Evolutionary conservation across 164 flowering plant species (phyloP), one percentile per base, ranked within the genome.

Genomic region (Liriodendron chinense): DNA sequence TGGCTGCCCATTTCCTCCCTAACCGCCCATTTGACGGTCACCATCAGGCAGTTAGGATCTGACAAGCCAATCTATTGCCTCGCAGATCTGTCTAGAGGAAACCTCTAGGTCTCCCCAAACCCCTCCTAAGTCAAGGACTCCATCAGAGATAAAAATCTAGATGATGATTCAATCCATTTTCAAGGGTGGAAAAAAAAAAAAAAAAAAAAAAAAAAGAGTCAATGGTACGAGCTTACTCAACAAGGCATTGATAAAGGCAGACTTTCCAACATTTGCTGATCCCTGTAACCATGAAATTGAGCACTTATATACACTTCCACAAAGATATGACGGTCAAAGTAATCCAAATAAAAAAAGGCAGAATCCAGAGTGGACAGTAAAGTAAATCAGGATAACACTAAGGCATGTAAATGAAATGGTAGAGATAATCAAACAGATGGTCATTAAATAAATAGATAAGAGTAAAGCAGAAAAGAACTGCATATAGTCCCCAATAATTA

Each of bases 241-340:
- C 72, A 94, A 69, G 78, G 97, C 97, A 86, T 86, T 93, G 81
- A 93, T 92, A 75, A 94, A 94, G 72, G 98, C 98, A 50, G 98
- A 94, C 82, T 94, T 94, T 66, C 98, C 98, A 81, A 94, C 98
- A 87, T 94, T 93, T 26, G 98, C 98, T 47, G 97, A 83, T 5
- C 98, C 98, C 98, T 94, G 26, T 64, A 77, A 72, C 8, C 71
- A 72, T 49, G 22, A 80, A 77, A 72, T 8, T 43, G n/a, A 64
- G 22, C 21, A 26, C 50, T 48, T 63, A 56, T 1, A 67, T 14
- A 64, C 14, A 34, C 59, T 28, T 13, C 66, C 66, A n/a, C 10
- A 63, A 63, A 63, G 9, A 53, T 16, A 53, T 16, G 18, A 53
- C 20, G 1, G 12, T 53, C 2, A 16, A 16, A 53, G 3, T 12